These are phyloP conservation scores for Botrytis squamosa DNA, from an alignment of 2,329 filamentous ascomycete genomes.

Conservation along the genomic window DNA sequence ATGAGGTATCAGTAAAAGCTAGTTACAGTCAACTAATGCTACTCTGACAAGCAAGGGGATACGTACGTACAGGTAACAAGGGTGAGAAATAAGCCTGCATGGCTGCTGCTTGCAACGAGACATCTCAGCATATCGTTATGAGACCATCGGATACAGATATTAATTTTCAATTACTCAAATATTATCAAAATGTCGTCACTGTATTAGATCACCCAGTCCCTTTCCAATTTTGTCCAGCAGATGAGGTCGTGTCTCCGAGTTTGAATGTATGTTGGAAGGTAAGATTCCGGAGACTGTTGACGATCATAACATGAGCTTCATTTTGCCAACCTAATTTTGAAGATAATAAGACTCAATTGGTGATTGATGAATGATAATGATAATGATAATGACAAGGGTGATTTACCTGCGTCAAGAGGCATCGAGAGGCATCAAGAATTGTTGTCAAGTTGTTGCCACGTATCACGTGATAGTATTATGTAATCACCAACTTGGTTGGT, in stretches of 20 bases:
- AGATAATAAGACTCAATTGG: not conserved
- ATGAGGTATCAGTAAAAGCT: not conserved
- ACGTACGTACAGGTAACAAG: not conserved
- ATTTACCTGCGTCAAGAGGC: not conserved
- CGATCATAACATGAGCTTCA: not conserved
- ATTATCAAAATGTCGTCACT: not conserved
- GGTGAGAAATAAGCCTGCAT: not conserved
- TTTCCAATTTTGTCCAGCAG: not conserved
- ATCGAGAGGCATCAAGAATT: not conserved
- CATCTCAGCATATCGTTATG: not conserved
- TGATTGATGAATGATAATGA: not conserved
- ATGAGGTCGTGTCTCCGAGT: not conserved
- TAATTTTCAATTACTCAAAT: not conserved
- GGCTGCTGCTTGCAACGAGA: not conserved
- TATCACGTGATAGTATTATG: not conserved
- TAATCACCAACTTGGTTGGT: not conserved
- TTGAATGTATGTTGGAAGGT: not conserved
- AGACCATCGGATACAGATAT: not conserved
- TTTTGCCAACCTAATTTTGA: not conserved
- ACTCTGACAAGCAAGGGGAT: conserved; percentile 6
- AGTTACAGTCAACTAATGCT: not conserved
- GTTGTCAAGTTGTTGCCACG: rapidly evolving
- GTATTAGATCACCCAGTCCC: not conserved
- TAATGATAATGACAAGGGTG: too few species aligned
- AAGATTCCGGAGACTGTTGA: not conserved